phyloP scores from a whole-genome alignment of 495 filamentous ascomycete species.

The Hypoxylon crocopeplum region DNA sequence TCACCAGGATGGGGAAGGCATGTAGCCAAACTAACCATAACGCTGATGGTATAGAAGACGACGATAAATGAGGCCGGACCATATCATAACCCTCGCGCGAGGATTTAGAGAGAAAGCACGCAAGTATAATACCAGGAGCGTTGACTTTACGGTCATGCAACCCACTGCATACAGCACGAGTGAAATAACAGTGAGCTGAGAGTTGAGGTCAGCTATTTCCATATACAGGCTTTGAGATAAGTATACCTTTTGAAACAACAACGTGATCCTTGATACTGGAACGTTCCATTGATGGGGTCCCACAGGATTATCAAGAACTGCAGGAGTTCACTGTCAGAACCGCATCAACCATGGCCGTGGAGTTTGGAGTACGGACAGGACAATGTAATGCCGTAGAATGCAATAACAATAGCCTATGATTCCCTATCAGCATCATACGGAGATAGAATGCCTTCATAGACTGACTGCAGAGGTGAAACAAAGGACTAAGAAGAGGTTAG shows the following conservation, averaged over 20 bases:
- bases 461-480: neutral
- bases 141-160: neutral
- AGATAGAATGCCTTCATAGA: neutral
- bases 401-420: neutral
- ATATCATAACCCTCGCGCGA: neutral
- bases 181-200: neutral
- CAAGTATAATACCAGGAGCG: neutral
- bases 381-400: neutral
- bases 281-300: neutral
- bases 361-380: neutral
- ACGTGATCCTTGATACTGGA: neutral
- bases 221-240: neutral
- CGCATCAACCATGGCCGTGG: neutral
- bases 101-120: neutral
- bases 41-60: neutral
- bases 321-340: neutral
- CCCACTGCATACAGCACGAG: neutral
- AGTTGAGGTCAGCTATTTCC: neutral
- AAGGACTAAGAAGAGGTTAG: neutral
- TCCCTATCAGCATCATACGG: neutral
- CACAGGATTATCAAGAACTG: neutral
- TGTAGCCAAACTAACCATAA: neutral
- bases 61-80: neutral
- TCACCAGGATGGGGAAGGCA: neutral
- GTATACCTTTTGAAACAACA: neutral